These are phyloP conservation scores for Phytopythium chamaehyphon DNA, from an alignment of 352 stramenopile genomes.

Conservation along the genomic window DNA sequence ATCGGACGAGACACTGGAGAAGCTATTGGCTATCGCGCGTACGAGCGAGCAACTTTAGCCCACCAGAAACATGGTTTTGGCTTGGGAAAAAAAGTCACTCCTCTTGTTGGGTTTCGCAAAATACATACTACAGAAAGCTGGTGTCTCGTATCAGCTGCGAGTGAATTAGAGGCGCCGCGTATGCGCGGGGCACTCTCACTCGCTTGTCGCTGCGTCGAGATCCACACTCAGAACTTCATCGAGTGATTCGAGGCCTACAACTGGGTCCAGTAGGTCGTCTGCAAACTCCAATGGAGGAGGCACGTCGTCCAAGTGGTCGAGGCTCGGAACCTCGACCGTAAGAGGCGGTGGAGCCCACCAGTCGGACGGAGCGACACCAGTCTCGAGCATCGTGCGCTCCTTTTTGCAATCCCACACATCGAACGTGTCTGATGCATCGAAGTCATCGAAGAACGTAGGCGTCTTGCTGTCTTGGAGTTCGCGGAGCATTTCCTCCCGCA, in stretches of 20 bases:
- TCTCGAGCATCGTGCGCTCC: slow-evolving; percentile 41
- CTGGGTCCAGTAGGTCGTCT: slow-evolving; percentile 4
- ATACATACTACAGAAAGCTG: slow-evolving; percentile 2
- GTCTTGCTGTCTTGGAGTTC: slow-evolving; percentile 48
- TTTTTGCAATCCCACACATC: slow-evolving; percentile 28
- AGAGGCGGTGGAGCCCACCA: slow-evolving; percentile 41
- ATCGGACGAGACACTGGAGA: slow-evolving; percentile 34
- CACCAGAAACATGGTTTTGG: background rate
- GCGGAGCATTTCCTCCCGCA: slow-evolving; percentile 47
- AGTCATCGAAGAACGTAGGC: slow-evolving; percentile 47
- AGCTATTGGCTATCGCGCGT: slow-evolving; percentile 48
- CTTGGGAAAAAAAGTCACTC: slow-evolving; percentile 8
- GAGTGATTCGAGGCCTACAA: slow-evolving; percentile 18
- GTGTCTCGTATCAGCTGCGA: background rate
- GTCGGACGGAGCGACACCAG: slow-evolving; percentile 27
- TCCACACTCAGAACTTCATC: slow-evolving; percentile 33
- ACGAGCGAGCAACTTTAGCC: slow-evolving; percentile 30
- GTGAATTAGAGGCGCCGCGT: no score
- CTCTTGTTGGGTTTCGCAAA: slow-evolving; percentile 1
- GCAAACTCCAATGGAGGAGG: slow-evolving; percentile 38
- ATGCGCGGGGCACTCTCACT: slow-evolving; percentile 9
- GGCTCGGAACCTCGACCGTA: background rate
- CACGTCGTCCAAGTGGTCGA: slow-evolving; percentile 23
- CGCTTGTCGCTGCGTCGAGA: slow-evolving; percentile 28
- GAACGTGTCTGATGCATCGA: slow-evolving; percentile 17